These are phyloP conservation scores for Penstemon newberryi DNA, from an alignment of 257 asterid species.

Conservation along the genomic window DNA sequence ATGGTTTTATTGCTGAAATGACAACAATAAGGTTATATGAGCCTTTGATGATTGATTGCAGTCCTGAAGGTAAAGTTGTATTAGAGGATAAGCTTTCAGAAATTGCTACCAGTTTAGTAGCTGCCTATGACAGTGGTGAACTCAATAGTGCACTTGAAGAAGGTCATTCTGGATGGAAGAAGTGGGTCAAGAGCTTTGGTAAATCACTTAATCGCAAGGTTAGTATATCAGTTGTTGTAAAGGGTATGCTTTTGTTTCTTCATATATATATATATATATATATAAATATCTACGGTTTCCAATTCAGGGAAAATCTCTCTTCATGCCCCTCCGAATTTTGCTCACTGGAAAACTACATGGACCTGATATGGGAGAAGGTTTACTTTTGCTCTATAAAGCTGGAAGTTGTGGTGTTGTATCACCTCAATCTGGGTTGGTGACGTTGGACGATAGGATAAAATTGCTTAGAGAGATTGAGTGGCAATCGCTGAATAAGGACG, in stretches of 20 bases:
- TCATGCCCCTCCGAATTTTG: conserved; percentile 90
- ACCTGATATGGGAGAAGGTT: conserved; percentile 79
- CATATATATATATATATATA: neutral
- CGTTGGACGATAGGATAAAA: conserved; percentile 64
- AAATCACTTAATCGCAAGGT: conserved; percentile 92
- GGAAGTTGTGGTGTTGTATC: conserved; percentile 52
- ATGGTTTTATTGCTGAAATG: neutral
- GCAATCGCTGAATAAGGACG: conserved; percentile 53
- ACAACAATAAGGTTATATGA: neutral
- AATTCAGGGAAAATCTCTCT: conserved; percentile 84
- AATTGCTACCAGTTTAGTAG: conserved; percentile 70
- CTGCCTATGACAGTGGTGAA: conserved; percentile 80
- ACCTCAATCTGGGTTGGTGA: conserved; percentile 51
- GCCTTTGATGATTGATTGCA: conserved; percentile 39
- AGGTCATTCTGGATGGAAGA: conserved; percentile 79
- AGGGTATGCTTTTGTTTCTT: neutral
- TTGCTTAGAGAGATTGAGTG: conserved; percentile 65
- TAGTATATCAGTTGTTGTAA: conserved; percentile 17
- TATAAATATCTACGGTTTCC: neutral
- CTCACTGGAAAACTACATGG: conserved; percentile 94
- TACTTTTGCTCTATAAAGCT: conserved; percentile 71
- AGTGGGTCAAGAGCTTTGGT: conserved; percentile 90
- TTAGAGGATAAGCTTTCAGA: conserved; percentile 74
- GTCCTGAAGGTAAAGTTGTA: conserved; percentile 66
- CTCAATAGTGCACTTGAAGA: conserved; percentile 69